Evolutionary conservation across 129 eudicot species (phyloP).

Genomic region (Saposhnikovia divaricata): DNA sequence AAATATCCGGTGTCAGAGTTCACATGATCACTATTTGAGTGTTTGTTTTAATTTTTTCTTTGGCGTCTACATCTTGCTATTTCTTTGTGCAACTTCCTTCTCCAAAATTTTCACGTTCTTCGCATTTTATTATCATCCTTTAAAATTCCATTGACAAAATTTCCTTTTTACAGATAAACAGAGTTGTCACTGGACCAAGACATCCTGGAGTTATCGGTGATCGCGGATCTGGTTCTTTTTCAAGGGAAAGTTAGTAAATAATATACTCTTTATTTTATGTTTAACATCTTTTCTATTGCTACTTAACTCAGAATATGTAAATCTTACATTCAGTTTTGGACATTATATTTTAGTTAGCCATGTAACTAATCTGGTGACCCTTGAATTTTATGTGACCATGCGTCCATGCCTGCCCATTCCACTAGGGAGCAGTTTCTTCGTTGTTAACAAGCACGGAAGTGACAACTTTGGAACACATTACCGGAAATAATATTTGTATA

Average conservation of each 20-base stretch:
- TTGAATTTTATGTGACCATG: not conserved
- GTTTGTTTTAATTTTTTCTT: not conserved
- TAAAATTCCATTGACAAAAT: not conserved
- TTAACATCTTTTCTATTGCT: not conserved
- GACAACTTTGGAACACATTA: not conserved
- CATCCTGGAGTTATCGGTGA: constrained; percentile 91
- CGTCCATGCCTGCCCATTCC: not conserved
- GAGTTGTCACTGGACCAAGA: constrained; percentile 70
- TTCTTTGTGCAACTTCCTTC: not conserved
- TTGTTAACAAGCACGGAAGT: not conserved
- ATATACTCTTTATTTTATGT: not conserved
- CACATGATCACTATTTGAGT: not conserved
- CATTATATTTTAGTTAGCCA: not conserved
- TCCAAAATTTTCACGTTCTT: not conserved
- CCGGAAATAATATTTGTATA: not conserved
- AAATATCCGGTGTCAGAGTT: not conserved
- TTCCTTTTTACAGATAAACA: constrained; percentile 53
- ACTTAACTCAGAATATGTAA: not conserved
- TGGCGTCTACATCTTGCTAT: not conserved
- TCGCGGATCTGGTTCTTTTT: constrained; percentile 88
- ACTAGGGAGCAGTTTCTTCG: not conserved
- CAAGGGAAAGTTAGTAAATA: constrained; percentile 74
- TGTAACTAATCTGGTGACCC: not conserved
- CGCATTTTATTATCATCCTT: not conserved
- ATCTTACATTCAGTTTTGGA: not conserved